Percentiles rank a stretch among this genome's conserved stretches.
Evolutionary conservation across 78 protist species (phyloP).

Genomic region (Dictyostelium intermedium): DNA sequence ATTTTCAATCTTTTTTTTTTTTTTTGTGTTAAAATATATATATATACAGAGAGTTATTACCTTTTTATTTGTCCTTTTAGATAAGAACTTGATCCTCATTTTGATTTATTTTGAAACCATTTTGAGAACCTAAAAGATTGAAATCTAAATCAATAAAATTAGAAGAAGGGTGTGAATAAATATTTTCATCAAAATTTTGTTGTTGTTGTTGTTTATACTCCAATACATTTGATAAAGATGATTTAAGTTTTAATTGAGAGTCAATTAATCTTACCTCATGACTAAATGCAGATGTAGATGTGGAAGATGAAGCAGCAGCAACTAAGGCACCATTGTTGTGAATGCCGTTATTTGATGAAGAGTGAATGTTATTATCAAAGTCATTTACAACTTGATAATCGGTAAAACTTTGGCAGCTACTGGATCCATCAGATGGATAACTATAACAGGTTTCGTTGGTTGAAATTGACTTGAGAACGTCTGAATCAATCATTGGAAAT

Average conservation of each 20-base stretch:
- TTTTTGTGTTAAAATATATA: not conserved
- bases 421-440: slow-evolving; percentile 3
- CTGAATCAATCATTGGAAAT: slow-evolving; percentile 1
- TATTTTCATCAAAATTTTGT: not conserved
- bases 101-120: not conserved
- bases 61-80: not conserved
- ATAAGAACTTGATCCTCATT: not conserved
- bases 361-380: not conserved
- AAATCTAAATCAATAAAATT: not conserved
- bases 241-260: not conserved
- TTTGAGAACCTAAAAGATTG: not conserved
- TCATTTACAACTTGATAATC: not conserved
- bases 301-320: not conserved
- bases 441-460: not conserved
- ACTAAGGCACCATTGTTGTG: not conserved
- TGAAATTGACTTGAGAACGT: not conserved
- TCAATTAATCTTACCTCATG: slow-evolving; percentile 1
- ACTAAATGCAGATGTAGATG: not conserved
- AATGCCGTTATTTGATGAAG: not conserved
- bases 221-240: not conserved
- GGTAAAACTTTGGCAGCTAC: not conserved
- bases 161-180: slow-evolving; percentile 23
- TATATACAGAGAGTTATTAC: not conserved
- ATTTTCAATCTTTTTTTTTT: not conserved
- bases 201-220: not conserved